A percentile compares a stretch with the other conserved stretches of the same genome.
These are phyloP conservation scores for Lactarius vividus DNA, from an alignment of 768 basidiomycete species.

Conservation along the genomic window DNA sequence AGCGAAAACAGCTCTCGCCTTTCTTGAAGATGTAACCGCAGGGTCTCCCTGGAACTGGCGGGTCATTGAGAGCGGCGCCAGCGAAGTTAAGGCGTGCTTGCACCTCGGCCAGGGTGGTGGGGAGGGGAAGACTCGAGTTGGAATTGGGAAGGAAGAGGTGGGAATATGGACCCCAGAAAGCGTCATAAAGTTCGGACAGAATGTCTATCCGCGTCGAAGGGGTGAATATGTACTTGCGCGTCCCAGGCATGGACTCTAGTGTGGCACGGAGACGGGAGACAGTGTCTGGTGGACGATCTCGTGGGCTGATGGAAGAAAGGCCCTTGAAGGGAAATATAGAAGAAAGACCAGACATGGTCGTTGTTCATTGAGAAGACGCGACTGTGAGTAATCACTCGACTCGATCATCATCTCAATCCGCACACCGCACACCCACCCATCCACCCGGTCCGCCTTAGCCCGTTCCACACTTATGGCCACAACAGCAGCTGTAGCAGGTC, in stretches of 20 bases:
- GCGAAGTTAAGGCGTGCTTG: slow-evolving; percentile 57
- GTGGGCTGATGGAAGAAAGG: slow-evolving; percentile 51
- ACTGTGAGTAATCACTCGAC: background rate
- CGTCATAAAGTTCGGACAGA: slow-evolving; percentile 74
- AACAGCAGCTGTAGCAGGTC: slow-evolving; percentile 23
- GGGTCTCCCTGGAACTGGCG: slow-evolving; percentile 62
- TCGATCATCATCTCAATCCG: no score
- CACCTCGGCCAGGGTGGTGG: slow-evolving; percentile 65
- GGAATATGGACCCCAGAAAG: slow-evolving; percentile 77
- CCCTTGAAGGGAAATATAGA: slow-evolving; percentile 50
- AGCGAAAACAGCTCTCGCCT: slow-evolving; percentile 90
- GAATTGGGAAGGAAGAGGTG: slow-evolving; percentile 70
- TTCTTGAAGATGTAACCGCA: slow-evolving; percentile 88
- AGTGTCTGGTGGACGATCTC: slow-evolving; percentile 58
- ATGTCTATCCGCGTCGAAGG: slow-evolving; percentile 75
- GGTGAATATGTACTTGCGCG: slow-evolving; percentile 74
- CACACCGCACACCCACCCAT: no score
- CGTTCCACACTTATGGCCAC: background rate
- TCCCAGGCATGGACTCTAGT: slow-evolving; percentile 78
- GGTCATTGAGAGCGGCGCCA: slow-evolving; percentile 59
- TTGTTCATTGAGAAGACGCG: slow-evolving; percentile 2
- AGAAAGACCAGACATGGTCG: slow-evolving; percentile 44
- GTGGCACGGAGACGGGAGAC: slow-evolving; percentile 71
- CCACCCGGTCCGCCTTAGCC: slow-evolving; percentile 26
- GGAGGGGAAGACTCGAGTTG: slow-evolving; percentile 58